A percentile compares a stretch with the other conserved stretches of the same genome.
These are phyloP conservation scores for Digitaria exilis DNA, from an alignment of 202 grass and related monocot species.

Conservation along the genomic window DNA sequence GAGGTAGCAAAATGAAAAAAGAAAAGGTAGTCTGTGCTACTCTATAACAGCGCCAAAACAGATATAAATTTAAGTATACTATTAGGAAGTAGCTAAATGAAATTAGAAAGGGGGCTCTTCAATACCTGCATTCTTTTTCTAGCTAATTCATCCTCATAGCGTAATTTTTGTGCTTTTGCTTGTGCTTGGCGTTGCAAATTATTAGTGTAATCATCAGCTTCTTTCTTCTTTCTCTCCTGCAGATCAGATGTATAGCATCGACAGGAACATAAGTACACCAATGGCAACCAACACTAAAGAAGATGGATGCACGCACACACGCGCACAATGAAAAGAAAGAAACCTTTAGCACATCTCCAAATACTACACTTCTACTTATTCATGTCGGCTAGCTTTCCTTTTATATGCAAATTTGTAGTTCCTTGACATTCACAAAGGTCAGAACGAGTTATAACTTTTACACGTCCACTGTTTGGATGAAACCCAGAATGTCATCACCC, in stretches of 20 bases:
- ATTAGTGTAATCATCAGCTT: slow-evolving; percentile 74
- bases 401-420: neutral
- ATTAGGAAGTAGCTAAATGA: neutral
- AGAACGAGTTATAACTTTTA: neutral
- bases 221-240: slow-evolving; percentile 69
- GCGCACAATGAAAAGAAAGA: neutral
- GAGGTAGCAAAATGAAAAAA: neutral
- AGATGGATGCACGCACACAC: neutral
- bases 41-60: neutral
- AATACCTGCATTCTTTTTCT: slow-evolving; percentile 89
- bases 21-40: no score
- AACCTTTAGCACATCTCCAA: neutral
- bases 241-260: slow-evolving; percentile 14
- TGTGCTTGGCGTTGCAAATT: slow-evolving; percentile 62
- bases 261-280: neutral
- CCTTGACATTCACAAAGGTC: slow-evolving; percentile 21
- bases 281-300: slow-evolving; percentile 8
- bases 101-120: neutral
- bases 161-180: slow-evolving; percentile 74
- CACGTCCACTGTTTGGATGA: neutral
- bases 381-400: neutral
- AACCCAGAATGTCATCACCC: neutral
- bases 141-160: slow-evolving; percentile 86
- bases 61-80: slow-evolving; percentile 10
- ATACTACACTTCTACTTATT: neutral